phyloP scores from a whole-genome alignment of 1,284 basidiomycete genomes.

The Pulveroboletus sp. region DNA sequence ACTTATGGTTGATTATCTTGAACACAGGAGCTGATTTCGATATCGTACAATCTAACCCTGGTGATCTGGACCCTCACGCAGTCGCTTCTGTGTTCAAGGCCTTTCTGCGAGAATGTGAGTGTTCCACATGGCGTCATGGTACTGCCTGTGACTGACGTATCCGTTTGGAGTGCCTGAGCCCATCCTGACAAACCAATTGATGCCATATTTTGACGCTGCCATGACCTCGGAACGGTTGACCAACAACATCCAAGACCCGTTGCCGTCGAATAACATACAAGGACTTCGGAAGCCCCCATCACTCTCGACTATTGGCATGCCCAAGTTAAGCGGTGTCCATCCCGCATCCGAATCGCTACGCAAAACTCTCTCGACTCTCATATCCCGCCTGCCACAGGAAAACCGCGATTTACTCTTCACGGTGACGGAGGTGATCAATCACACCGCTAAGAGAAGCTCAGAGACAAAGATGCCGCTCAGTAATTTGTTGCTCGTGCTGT shows the following conservation, averaged over 20 bases:
- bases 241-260: slow-evolving; percentile 32
- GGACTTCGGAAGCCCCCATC: slow-evolving; percentile 72
- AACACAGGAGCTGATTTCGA: slow-evolving; percentile 79
- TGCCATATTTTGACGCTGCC: slow-evolving; percentile 75
- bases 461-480: slow-evolving; percentile 85
- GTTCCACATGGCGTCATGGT: background rate
- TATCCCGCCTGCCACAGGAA: slow-evolving; percentile 66
- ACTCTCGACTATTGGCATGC: slow-evolving; percentile 72
- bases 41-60: slow-evolving; percentile 70
- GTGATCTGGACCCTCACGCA: slow-evolving; percentile 88
- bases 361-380: slow-evolving; percentile 54
- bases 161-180: slow-evolving; percentile 71
- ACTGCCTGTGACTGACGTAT: slow-evolving; percentile 14
- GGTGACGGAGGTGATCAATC: slow-evolving; percentile 70
- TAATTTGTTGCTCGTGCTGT: slow-evolving; percentile 78
- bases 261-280: slow-evolving; percentile 44
- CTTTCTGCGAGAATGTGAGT: slow-evolving; percentile 74
- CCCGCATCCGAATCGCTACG: slow-evolving; percentile 59
- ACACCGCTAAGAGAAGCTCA: slow-evolving; percentile 59
- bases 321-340: slow-evolving; percentile 57
- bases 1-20: slow-evolving; percentile 9
- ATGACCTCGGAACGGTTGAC: slow-evolving; percentile 55
- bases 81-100: slow-evolving; percentile 86
- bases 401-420: slow-evolving; percentile 75
- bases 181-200: slow-evolving; percentile 69